phyloP scores from a whole-genome alignment of 371 early-diverging fungal genomes.

The Syncephalastrum contaminatum region DNA sequence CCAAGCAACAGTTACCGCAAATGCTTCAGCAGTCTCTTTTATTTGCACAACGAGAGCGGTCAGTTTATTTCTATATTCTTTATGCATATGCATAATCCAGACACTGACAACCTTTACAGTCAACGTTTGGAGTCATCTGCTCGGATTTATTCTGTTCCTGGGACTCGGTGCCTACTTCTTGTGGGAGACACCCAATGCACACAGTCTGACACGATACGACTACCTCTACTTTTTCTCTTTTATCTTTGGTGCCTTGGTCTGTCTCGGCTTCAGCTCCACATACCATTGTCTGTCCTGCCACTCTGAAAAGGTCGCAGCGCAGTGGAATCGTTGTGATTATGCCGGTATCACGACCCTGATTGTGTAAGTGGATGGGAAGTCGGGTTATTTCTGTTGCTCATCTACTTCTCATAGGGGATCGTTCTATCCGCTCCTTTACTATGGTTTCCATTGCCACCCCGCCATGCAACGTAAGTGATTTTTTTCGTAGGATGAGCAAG shows the following conservation, averaged over 20 bases:
- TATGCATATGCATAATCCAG: background rate
- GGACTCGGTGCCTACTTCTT: constrained; percentile 51
- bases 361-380: constrained; percentile 48
- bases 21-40: constrained; percentile 76
- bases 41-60: constrained; percentile 83
- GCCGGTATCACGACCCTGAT: constrained; percentile 88
- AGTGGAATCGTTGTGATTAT: constrained; percentile 90
- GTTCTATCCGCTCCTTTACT: constrained; percentile 73
- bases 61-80: constrained; percentile 1
- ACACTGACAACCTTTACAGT: constrained; percentile 28
- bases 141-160: constrained; percentile 71
- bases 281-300: constrained; percentile 91
- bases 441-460: constrained; percentile 52
- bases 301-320: constrained; percentile 64
- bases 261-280: constrained; percentile 76
- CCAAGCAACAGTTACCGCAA: constrained; percentile 70
- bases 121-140: constrained; percentile 85
- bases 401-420: constrained; percentile 53
- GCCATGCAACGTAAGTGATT: constrained; percentile 22
- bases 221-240: constrained; percentile 66
- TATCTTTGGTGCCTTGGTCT: constrained; percentile 69
- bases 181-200: constrained; percentile 39
- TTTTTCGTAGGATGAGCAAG: too few species aligned
- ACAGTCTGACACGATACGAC: constrained; percentile 60
- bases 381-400: background rate